Evolutionary conservation across 768 basidiomycete genomes (phyloP), one percentile per base, ranked within the genome.

Genomic region (Russula foetens): DNA sequence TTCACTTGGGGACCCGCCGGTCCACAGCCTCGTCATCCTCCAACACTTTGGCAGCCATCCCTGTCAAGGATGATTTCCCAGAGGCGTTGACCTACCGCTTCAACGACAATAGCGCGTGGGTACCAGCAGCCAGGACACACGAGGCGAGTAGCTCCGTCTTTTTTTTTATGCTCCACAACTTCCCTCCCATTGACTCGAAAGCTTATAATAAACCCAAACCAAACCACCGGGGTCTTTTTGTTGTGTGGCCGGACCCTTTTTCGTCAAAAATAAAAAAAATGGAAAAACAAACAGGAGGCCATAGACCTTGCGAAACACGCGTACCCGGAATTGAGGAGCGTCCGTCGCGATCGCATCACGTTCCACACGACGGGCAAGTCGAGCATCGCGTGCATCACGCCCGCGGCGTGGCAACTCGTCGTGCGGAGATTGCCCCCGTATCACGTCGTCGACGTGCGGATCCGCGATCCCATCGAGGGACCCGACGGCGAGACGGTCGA

Each of bases 81-180:
- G 60, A 62, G 51, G 60, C 60, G 39, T 58, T 62, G 60, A 62
- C 60, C 45, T 62, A 62, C 38, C 60, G 60, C n/a, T 62, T 43
- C 51, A 58, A 58, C n/a, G 61, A 62, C 29, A 62, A 62, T 14
- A 62, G 61, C 5, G 61, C 61, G 17, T 62, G 61, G 61, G 56
- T 62, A 5, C 61, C 61, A 5, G 56, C 61, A 2, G 56, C 61
- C 7, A 57, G 7, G 38, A 53, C 31, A 17, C 61, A 62, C 46
- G 61, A 58, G 0, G 61, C 31, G 5, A 26, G 51, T 26, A 17
- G 11, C 15, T 41, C 39, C 4, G 39, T 19, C n/a, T 11, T 23
- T 45, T 19, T 11, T 2, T 17, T 23, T 4, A 38, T 24, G 24
- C 24, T 12, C 35, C 8, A n/a, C n/a, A n/a, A n/a, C 28, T 26